Base-by-base conservation (phyloP, 768 basidiomycete species). In the Tricholoma bakamatsutake region DNA sequence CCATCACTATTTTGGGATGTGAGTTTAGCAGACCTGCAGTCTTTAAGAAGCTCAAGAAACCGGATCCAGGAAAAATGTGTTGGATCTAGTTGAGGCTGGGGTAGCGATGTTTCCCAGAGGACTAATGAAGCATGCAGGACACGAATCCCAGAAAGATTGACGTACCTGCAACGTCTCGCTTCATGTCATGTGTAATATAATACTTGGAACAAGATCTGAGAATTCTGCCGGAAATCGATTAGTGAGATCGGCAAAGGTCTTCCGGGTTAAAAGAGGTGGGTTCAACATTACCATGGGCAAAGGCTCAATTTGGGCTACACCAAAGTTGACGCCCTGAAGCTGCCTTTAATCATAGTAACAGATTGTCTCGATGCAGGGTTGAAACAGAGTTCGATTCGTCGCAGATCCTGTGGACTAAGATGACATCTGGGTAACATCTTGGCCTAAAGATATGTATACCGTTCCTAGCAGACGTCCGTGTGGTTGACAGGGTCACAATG, bases 1-100 rank as follows among this genome's bases (percentile, higher is more conserved):
- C 50, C 76, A 76, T 77, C 55, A 53, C 43, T 18, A 49, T 52
- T 28, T 27, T n/a, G 24, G 52, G 50, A 46, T 7, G 50, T 30
- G 43, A 46, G 13, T 21, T 24, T 24, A 4, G 33, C 35, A 49
- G 21, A 17, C 27, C 40, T 31, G 12, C 33, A 33, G 45, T 51
- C 46, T 53, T 33, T 50, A 56, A 43, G 57, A 59, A 50, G 54
- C 59, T 58, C 59, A 51, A 56, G 31, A 55, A 54, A 50, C 51
- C 58, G 48, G 52, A 59, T 52, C 53, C 42, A 57, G n/a, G 49
- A 8, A 13, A 43, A 39, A 21, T 46, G 46, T 35, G 28, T 24
- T 55, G 30, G 45, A 8, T 54, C 46, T 10, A 10, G 30, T 35
- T 21, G 15, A 24, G 28, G 33, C 51, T 24, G 21, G 37, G 30